Evolutionary conservation across 257 asterid genomes (phyloP).

Genomic region (Rauvolfia tetraphylla): DNA sequence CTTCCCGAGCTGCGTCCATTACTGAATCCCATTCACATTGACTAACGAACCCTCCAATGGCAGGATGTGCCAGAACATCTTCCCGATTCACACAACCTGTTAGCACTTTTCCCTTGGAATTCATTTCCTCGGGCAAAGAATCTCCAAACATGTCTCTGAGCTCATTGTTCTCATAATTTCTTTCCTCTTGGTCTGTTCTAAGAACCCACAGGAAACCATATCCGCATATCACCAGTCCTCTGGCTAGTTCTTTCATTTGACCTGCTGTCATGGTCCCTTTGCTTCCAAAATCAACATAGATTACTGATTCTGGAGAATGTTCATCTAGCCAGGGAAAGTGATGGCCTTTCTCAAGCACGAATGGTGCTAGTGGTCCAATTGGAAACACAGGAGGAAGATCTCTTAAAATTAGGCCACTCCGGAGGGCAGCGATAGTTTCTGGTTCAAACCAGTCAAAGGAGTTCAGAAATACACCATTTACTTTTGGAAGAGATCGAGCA

Average conservation of each 20-base stretch:
- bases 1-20: slow-evolving; percentile 41
- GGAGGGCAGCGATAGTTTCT: slow-evolving; percentile 35
- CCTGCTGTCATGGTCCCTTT: slow-evolving; percentile 34
- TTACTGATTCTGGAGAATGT: slow-evolving; percentile 17
- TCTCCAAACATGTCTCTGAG: slow-evolving; percentile 8
- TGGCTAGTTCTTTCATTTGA: slow-evolving; percentile 36
- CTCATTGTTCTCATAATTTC: slow-evolving; percentile 26
- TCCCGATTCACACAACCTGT: slow-evolving; percentile 23
- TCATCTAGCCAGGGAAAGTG: slow-evolving; percentile 32
- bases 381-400: slow-evolving; percentile 35
- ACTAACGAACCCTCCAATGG: slow-evolving; percentile 37
- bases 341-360: slow-evolving; percentile 20
- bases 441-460: slow-evolving; percentile 35
- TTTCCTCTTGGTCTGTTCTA: slow-evolving; percentile 21
- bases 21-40: slow-evolving; percentile 49
- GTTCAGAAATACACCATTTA: slow-evolving; percentile 36
- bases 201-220: slow-evolving; percentile 43
- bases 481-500: slow-evolving; percentile 32
- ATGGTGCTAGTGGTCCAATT: slow-evolving; percentile 32
- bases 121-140: slow-evolving; percentile 18
- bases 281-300: slow-evolving; percentile 26
- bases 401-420: slow-evolving; percentile 12
- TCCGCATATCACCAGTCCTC: slow-evolving; percentile 33
- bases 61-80: slow-evolving; percentile 34
- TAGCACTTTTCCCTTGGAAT: slow-evolving; percentile 20